Evolutionary conservation across 177 flowering plant species (phyloP).

Genomic region (Tripterygium wilfordii): DNA sequence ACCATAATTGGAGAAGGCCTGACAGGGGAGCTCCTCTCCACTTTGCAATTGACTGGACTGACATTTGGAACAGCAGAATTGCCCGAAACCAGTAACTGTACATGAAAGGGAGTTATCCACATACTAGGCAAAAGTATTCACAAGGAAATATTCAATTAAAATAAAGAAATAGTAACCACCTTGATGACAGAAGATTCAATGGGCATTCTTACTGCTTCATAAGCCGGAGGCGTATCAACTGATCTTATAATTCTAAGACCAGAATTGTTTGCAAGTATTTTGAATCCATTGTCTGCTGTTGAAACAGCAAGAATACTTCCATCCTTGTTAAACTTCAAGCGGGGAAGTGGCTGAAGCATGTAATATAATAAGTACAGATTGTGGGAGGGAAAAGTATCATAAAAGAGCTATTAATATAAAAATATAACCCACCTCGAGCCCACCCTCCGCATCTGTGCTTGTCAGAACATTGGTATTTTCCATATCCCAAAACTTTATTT

Average conservation of each 20-base stretch:
- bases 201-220: slow-evolving; percentile 60
- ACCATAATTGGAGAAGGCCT: slow-evolving; percentile 62
- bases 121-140: no score
- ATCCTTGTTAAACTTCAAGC: slow-evolving; percentile 87
- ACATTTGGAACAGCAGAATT: slow-evolving; percentile 42
- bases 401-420: background rate
- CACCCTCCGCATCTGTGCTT: slow-evolving; percentile 80
- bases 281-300: slow-evolving; percentile 78
- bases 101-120: no score
- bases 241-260: slow-evolving; percentile 57
- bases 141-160: no score
- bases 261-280: slow-evolving; percentile 71
- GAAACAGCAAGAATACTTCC: slow-evolving; percentile 87
- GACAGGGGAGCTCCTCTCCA: slow-evolving; percentile 73
- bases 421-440: slow-evolving; percentile 61
- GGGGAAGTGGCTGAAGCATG: slow-evolving; percentile 62
- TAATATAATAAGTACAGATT: slow-evolving; percentile 4
- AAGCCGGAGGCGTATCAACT: slow-evolving; percentile 43
- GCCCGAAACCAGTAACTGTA: slow-evolving; percentile 60
- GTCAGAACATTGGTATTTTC: slow-evolving; percentile 54
- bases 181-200: slow-evolving; percentile 50
- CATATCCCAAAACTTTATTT: slow-evolving; percentile 97
- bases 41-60: slow-evolving; percentile 47
- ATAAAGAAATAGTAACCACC: slow-evolving; percentile 26
- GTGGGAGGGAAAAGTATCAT: background rate